Conservation (phyloP, 2,329 filamentous ascomycete species). For the Colletotrichum chlorophyti region DNA sequence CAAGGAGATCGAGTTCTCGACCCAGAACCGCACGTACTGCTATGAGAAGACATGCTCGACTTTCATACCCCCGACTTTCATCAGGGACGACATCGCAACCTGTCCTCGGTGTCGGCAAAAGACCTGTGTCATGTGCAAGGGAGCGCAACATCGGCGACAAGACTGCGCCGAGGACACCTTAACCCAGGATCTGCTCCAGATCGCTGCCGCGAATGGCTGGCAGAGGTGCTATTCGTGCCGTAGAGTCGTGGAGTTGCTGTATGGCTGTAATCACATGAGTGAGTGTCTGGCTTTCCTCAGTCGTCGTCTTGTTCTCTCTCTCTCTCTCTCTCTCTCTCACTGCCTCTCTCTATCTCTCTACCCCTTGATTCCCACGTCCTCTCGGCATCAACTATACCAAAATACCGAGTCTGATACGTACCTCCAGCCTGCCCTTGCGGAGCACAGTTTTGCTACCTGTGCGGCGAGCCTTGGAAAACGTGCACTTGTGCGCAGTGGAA, state of each 20-base stretch:
- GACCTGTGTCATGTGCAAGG: constrained; percentile 62
- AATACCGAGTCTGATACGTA: too few relatives aligned
- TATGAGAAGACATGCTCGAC: constrained; percentile 46
- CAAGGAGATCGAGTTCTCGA: constrained; percentile 57
- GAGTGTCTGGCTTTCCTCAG: too few relatives aligned
- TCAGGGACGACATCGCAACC: constrained; percentile 41
- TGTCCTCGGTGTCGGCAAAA: constrained; percentile 48
- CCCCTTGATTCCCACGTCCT: not conserved
- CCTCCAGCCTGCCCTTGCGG: constrained; percentile 51
- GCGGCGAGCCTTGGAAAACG: constrained; percentile 48
- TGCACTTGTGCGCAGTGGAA: constrained; percentile 47
- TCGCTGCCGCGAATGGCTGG: constrained; percentile 55
- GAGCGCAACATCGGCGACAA: constrained; percentile 43
- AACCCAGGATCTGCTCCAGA: constrained; percentile 44
- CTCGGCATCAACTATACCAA: not conserved
- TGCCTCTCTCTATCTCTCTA: not conserved
- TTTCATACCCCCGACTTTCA: constrained; percentile 49
- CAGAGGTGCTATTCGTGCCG: constrained; percentile 55
- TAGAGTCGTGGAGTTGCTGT: constrained; percentile 53
- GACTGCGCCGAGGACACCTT: constrained; percentile 55
- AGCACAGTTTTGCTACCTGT: constrained; percentile 57
- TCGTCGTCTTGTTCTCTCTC: not conserved
- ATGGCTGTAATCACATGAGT: constrained; percentile 66
- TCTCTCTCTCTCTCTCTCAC: not conserved
- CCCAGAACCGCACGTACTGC: constrained; percentile 59